phyloP scores from a whole-genome alignment of 2,329 filamentous ascomycete genomes.

The Trichoderma sp. region DNA sequence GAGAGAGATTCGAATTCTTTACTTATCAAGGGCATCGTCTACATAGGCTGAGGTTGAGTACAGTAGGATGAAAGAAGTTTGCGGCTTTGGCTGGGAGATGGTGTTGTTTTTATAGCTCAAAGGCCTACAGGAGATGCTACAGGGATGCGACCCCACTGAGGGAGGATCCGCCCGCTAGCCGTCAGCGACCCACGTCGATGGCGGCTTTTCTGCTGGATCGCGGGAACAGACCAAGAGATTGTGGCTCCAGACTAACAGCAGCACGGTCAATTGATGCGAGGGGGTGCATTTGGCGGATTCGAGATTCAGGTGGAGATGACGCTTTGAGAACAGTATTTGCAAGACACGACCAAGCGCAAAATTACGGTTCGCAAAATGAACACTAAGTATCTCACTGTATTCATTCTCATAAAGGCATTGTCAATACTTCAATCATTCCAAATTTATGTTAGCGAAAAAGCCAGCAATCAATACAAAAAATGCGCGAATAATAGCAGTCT shows the following conservation, averaged over 20 bases:
- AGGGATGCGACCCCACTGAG: background rate
- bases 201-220: background rate
- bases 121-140: background rate
- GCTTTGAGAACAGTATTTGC: background rate
- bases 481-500: background rate
- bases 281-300: background rate
- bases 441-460: background rate
- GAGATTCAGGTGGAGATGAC: background rate
- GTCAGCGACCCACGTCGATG: background rate
- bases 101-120: background rate
- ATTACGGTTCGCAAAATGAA: background rate
- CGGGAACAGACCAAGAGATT: background rate
- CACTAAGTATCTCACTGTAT: background rate
- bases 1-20: background rate
- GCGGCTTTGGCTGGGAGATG: background rate
- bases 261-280: background rate
- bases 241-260: background rate
- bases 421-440: background rate
- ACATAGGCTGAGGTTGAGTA: background rate
- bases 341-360: background rate
- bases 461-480: background rate
- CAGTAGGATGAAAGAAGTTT: background rate
- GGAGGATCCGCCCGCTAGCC: background rate
- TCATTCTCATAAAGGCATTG: background rate
- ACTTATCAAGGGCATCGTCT: background rate